A percentile compares a stretch with the other conserved stretches of the same genome.
Conservation (phyloP, 495 filamentous ascomycete genomes). For the Hyaloscypha variabilis region DNA sequence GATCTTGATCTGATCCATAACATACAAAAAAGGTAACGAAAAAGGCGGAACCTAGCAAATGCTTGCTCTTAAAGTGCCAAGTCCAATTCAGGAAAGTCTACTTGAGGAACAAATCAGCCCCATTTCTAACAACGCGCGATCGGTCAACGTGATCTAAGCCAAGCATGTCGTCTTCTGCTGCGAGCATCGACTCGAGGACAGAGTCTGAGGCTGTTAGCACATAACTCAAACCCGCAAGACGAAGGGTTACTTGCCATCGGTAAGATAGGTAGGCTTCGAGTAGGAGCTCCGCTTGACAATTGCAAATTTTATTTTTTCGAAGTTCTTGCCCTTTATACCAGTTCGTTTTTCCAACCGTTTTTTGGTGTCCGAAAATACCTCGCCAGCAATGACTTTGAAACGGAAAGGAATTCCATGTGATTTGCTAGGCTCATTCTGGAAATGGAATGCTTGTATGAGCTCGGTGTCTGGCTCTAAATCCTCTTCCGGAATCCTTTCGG, state of each 20-base stretch:
- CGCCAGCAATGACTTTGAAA: constrained; percentile 78
- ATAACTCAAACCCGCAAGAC: neutral
- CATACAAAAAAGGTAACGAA: neutral
- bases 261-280: constrained; percentile 77
- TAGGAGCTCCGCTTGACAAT: constrained; percentile 69
- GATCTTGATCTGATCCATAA: neutral
- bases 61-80: neutral
- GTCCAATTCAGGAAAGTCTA: constrained; percentile 34
- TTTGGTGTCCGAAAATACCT: constrained; percentile 88
- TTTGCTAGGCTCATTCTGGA: constrained; percentile 81
- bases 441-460: constrained; percentile 83
- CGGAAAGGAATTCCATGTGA: constrained; percentile 82
- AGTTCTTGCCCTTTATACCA: constrained; percentile 94
- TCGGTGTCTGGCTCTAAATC: constrained; percentile 49
- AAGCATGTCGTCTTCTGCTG: constrained; percentile 73
- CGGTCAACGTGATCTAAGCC: constrained; percentile 91
- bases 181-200: constrained; percentile 73
- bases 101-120: constrained; percentile 56
- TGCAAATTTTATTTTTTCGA: constrained; percentile 98
- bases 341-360: constrained; percentile 86
- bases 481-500: constrained; percentile 82
- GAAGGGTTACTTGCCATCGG: constrained; percentile 72
- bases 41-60: neutral
- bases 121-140: constrained; percentile 51
- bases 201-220: constrained; percentile 60